Percentiles rank a stretch among this genome's conserved stretches.
phyloP scores from a whole-genome alignment of 352 stramenopile species.

The Pythium phragmitis region DNA sequence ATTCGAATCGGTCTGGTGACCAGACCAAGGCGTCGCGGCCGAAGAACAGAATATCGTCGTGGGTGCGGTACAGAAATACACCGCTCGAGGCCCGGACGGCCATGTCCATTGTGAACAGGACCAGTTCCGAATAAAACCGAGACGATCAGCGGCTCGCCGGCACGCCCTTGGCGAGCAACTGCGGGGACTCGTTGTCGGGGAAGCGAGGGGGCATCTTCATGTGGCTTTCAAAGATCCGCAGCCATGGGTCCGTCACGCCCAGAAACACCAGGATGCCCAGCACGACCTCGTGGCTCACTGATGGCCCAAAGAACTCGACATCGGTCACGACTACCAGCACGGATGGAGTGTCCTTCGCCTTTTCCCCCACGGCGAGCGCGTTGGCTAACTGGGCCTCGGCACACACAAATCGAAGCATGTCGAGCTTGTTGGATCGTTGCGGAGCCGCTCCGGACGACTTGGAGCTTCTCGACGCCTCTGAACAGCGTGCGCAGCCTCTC shows the following conservation, averaged over 20 bases:
- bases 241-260: background rate
- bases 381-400: slow-evolving; percentile 13
- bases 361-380: background rate
- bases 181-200: slow-evolving; percentile 2
- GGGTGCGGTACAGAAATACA: slow-evolving; percentile 42
- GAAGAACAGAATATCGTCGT: slow-evolving; percentile 58
- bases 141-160: slow-evolving; percentile 38
- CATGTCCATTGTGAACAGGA: slow-evolving; percentile 54
- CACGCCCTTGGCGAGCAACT: slow-evolving; percentile 25
- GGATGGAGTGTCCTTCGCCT: background rate
- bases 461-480: slow-evolving; percentile 42
- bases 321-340: slow-evolving; percentile 20
- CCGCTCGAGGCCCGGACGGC: slow-evolving; percentile 32
- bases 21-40: slow-evolving; percentile 43
- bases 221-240: slow-evolving; percentile 16
- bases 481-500: slow-evolving; percentile 34
- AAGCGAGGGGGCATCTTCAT: slow-evolving; percentile 20
- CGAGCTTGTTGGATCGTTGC: slow-evolving; percentile 18
- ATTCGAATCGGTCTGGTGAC: background rate
- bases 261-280: slow-evolving; percentile 20
- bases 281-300: slow-evolving; percentile 23
- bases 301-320: slow-evolving; percentile 26
- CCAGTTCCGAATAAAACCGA: slow-evolving; percentile 39
- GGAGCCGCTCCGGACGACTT: slow-evolving; percentile 40
- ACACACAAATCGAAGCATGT: slow-evolving; percentile 21